Conservation (phyloP, 2,329 filamentous ascomycete species). For the Metarhizium sp. region DNA sequence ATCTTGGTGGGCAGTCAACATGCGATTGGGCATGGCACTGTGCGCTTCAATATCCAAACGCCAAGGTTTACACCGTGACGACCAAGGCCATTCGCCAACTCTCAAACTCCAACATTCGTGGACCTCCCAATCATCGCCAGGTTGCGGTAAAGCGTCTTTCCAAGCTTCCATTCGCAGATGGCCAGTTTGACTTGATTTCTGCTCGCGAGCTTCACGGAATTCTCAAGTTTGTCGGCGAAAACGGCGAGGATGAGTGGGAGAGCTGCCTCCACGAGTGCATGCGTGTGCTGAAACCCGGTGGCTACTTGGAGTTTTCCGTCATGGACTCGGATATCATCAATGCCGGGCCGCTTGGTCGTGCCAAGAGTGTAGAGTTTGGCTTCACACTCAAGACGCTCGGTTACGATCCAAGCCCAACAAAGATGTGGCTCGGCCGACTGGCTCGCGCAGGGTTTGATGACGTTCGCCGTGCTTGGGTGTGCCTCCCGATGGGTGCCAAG, state of each 20-base stretch:
- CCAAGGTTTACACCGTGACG: slow-evolving; percentile 81
- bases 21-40: slow-evolving; percentile 97
- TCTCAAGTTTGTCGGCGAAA: slow-evolving; percentile 62
- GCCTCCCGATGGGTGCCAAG: slow-evolving; percentile 66
- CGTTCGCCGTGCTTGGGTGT: slow-evolving; percentile 79
- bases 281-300: slow-evolving; percentile 85
- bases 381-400: slow-evolving; percentile 83
- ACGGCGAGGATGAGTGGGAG: slow-evolving; percentile 78
- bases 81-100: slow-evolving; percentile 62
- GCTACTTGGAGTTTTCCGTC: slow-evolving; percentile 83
- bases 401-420: slow-evolving; percentile 79
- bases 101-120: slow-evolving; percentile 66
- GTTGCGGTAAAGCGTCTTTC: slow-evolving; percentile 69
- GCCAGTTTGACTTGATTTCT: slow-evolving; percentile 85
- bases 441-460: slow-evolving; percentile 67
- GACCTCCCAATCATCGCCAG: slow-evolving; percentile 79
- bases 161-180: slow-evolving; percentile 73
- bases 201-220: slow-evolving; percentile 79
- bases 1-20: slow-evolving; percentile 74
- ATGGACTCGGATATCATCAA: slow-evolving; percentile 88
- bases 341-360: slow-evolving; percentile 67
- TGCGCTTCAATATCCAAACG: slow-evolving; percentile 73
- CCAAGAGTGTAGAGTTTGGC: slow-evolving; percentile 83
- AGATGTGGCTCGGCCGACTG: slow-evolving; percentile 68
- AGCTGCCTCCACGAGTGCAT: slow-evolving; percentile 76